Evolutionary conservation across 768 basidiomycete genomes (phyloP), one percentile per base, ranked within the genome.

Genomic region (Pholiota conissans): DNA sequence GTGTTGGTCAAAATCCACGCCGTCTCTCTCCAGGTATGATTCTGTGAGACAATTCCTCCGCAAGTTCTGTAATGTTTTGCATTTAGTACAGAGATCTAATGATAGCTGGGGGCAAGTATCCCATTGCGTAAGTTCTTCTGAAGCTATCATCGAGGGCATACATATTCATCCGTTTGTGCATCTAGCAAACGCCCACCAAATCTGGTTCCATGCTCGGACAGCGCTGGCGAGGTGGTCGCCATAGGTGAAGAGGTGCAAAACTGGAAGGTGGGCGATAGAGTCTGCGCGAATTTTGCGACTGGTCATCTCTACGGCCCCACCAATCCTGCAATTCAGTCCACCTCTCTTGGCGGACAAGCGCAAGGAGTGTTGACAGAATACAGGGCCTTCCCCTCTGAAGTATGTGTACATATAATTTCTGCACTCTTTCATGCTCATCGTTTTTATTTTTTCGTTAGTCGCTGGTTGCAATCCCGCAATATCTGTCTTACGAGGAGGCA

Each of bases 401-500:
- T 71, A 55, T 5, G 53, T 40, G 2, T n/a, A 27, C 8, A 3
- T 11, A 14, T 14, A 18, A 29, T 29, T 24, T 13, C 1, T 42
- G 8, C 7, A 22, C 5, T 26, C 3, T 42, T 14, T 10, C 22
- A 27, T 20, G 20, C 14, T 5, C 26, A 29, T n/a, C n/a, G n/a
- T n/a, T n/a, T n/a, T n/a, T n/a, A n/a, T n/a, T n/a, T n/a, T n/a
- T n/a, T n/a, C n/a, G n/a, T n/a, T 52, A 84, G 81, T 76, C 78
- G 0, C 71, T 88, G 35, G 77, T 88, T 20, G 63, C 67, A 35
- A 74, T 87, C 61, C 84, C 89, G 0, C 68, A 77, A 16, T 80
- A 86, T 65, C 74, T 89, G 18, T 79, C 78, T 2, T 86, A 82
- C 61, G 82, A 84, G 59, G 84, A 90, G 65, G 88, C 81, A 0